Conservation (phyloP, 164 flowering plant species). For the Annona cherimola region DNA sequence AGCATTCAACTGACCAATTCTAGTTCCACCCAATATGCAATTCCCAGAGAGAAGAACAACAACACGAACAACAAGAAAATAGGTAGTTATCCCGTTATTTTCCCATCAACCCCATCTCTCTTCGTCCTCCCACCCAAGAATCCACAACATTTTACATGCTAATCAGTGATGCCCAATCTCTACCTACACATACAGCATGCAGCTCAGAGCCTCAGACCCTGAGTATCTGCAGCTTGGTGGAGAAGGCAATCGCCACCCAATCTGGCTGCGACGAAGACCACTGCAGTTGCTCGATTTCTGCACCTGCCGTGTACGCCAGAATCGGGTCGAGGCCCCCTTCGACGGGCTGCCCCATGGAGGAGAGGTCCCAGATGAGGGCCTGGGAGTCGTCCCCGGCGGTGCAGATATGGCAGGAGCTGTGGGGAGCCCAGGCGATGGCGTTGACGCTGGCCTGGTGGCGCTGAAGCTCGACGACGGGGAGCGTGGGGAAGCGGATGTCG, state of each 20-base stretch:
- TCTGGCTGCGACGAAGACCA: constrained; percentile 95
- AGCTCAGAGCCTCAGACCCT: constrained; percentile 45
- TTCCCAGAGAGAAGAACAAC: neutral
- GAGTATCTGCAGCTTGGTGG: constrained; percentile 85
- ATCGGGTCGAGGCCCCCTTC: constrained; percentile 90
- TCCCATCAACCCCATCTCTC: neutral
- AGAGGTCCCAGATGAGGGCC: constrained; percentile 74
- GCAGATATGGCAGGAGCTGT: constrained; percentile 86
- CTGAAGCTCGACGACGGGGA: constrained; percentile 85
- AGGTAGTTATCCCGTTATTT: neutral
- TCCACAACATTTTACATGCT: neutral
- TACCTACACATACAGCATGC: neutral
- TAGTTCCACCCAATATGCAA: neutral
- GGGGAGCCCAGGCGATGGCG: constrained; percentile 96
- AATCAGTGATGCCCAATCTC: neutral
- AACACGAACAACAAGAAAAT: neutral
- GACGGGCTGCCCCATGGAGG: constrained; percentile 81
- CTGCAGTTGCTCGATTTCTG: constrained; percentile 91
- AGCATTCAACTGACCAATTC: constrained; percentile 1
- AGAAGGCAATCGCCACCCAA: constrained; percentile 91
- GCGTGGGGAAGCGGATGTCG: constrained; percentile 75
- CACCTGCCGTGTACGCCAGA: constrained; percentile 81
- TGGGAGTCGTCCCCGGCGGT: constrained; percentile 92
- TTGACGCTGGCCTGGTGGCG: constrained; percentile 84
- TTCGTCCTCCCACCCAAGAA: neutral